phyloP scores from a whole-genome alignment of 1,139 yeast genomes.

The Sugiyamaella sp. region DNA sequence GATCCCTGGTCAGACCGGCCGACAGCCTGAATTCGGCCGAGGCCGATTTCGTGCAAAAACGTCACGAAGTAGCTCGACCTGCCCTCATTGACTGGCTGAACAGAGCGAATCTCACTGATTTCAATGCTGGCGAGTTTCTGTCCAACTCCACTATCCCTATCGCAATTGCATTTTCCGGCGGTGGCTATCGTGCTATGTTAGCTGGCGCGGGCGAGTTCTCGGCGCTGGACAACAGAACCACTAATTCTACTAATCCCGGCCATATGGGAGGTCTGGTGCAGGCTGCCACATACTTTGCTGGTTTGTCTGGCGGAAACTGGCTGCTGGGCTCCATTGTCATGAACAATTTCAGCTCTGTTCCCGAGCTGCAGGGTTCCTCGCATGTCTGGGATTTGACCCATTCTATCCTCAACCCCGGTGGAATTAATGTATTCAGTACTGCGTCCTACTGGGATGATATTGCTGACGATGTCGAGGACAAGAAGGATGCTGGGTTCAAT shows the following conservation, averaged over 20 bases:
- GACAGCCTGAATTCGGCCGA: constrained; percentile 32
- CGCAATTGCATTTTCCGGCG: constrained; percentile 85
- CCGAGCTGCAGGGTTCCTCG: constrained; percentile 56
- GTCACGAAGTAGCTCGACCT: constrained; percentile 57
- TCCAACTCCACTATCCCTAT: constrained; percentile 50
- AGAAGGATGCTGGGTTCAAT: constrained; percentile 76
- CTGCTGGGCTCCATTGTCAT: constrained; percentile 78
- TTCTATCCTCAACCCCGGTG: constrained; percentile 69
- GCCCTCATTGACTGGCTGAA: constrained; percentile 60
- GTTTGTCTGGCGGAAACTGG: constrained; percentile 92
- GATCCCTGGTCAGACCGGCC: constrained; percentile 31
- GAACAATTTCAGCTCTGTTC: constrained; percentile 81
- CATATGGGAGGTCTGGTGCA: constrained; percentile 79
- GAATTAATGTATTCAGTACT: constrained; percentile 68
- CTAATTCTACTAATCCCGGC: constrained; percentile 55
- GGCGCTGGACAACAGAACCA: constrained; percentile 77
- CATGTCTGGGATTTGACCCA: constrained; percentile 76
- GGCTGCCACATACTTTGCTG: constrained; percentile 76
- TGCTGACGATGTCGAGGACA: constrained; percentile 56
- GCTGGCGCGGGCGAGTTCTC: constrained; percentile 85
- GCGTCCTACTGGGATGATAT: constrained; percentile 59
- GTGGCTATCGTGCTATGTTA: constrained; percentile 91
- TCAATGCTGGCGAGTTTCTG: constrained; percentile 56
- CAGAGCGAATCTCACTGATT: constrained; percentile 60
- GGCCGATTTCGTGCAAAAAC: constrained; percentile 32